Percentiles rank a stretch among this genome's conserved stretches.
Conservation (phyloP, 192 early-diverging fungal genomes). For the Dimargaris cristalligena region DNA sequence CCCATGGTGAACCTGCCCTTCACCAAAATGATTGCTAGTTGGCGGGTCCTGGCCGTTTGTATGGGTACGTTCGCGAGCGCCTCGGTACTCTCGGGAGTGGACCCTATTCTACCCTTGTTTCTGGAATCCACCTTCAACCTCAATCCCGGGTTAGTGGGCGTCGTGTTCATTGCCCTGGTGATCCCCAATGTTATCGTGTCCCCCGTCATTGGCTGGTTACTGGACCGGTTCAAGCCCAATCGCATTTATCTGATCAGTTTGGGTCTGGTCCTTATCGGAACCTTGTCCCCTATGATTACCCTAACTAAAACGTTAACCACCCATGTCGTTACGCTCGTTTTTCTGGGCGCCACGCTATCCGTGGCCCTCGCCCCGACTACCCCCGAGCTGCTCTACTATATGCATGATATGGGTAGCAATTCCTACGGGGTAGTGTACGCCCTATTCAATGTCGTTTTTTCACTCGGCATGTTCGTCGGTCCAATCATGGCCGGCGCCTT, state of each 20-base stretch:
- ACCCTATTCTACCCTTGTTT: constrained; percentile 25
- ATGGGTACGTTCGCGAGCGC: not conserved
- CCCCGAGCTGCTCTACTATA: constrained; percentile 49
- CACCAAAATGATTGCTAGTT: not conserved
- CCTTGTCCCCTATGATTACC: constrained; percentile 25
- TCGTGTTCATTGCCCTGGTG: constrained; percentile 50
- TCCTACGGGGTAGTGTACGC: constrained; percentile 46
- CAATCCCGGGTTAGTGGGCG: constrained; percentile 16
- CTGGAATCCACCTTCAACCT: constrained; percentile 18
- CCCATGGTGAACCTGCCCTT: not conserved
- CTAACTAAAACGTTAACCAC: constrained; percentile 19
- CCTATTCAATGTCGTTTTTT: constrained; percentile 59
- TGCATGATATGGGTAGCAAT: constrained; percentile 40
- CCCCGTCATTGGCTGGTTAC: constrained; percentile 35
- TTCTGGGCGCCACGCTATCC: constrained; percentile 35
- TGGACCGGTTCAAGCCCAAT: constrained; percentile 30
- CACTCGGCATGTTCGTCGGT: constrained; percentile 54
- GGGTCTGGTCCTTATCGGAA: constrained; percentile 31
- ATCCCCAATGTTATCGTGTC: constrained; percentile 42
- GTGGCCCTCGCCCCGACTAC: constrained; percentile 42
- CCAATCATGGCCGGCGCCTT: constrained; percentile 46
- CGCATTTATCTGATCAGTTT: constrained; percentile 16
- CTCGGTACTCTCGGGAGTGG: constrained; percentile 12
- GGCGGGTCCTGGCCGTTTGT: constrained; percentile 1
- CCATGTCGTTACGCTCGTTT: constrained; percentile 25